Conservation (phyloP, 2,329 filamentous ascomycete species). For the Nemania sp. region DNA sequence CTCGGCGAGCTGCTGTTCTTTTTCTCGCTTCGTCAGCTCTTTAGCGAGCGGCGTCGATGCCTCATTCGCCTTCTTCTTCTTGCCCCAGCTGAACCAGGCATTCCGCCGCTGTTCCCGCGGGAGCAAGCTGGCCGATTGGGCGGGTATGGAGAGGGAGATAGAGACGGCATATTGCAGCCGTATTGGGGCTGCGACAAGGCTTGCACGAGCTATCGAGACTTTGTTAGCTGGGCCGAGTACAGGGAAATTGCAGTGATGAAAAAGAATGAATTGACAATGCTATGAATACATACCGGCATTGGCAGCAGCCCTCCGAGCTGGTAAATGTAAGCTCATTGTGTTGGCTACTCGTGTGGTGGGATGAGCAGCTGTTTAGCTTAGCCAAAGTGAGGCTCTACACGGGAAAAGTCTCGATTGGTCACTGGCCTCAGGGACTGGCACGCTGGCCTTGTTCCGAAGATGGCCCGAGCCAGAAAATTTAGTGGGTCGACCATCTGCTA, state of each 20-base stretch:
- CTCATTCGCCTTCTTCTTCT: constrained; percentile 4
- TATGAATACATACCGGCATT: constrained; percentile 57
- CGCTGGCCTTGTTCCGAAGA: constrained; percentile 12
- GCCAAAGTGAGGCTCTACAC: constrained; percentile 3
- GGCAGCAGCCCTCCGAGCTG: constrained; percentile 63
- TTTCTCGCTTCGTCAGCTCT: constrained; percentile 20
- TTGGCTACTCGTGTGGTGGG: constrained; percentile 15
- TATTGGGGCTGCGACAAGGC: constrained; percentile 29
- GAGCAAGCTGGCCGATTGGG: too few relatives aligned
- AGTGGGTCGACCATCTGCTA: not conserved
- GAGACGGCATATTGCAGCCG: constrained; percentile 32
- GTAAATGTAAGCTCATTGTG: constrained; percentile 67
- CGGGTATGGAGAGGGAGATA: too few relatives aligned
- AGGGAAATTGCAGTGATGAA: too few relatives aligned
- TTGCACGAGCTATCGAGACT: constrained; percentile 28
- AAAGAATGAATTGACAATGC: constrained; percentile 25
- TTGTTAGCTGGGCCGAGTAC: too few relatives aligned
- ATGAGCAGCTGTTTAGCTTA: constrained; percentile 8
- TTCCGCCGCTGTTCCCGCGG: constrained; percentile 44
- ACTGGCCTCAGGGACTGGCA: not conserved
- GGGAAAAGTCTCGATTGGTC: constrained; percentile 19
- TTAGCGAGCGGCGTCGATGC: constrained; percentile 17
- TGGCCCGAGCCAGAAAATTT: constrained; percentile 7
- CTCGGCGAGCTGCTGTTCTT: constrained; percentile 44
- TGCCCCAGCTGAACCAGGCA: constrained; percentile 40